These are phyloP conservation scores for Ceratonia siliqua DNA, from an alignment of 306 rosid genomes.

Conservation along the genomic window DNA sequence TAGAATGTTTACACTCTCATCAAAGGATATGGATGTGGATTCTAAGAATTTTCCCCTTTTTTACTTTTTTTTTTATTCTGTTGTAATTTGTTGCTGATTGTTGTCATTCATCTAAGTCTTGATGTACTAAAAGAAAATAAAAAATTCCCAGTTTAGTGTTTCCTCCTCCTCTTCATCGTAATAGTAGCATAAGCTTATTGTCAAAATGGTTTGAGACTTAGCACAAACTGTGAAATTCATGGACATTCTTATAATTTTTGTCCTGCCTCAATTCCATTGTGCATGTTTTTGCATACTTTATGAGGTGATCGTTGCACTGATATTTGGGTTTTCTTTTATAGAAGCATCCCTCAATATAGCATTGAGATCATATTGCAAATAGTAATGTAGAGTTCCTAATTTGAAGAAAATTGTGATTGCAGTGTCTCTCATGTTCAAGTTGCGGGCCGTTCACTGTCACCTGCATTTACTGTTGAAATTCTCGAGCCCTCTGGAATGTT, in stretches of 20 bases:
- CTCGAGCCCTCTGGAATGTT: constrained; percentile 58
- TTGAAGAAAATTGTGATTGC: constrained; percentile 43
- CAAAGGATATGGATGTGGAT: not conserved
- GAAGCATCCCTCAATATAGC: not conserved
- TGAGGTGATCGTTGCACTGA: not conserved
- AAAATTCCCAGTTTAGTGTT: not conserved
- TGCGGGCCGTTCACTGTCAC: constrained; percentile 58
- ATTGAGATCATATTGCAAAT: not conserved
- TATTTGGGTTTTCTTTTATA: not conserved
- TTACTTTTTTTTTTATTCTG: not conserved
- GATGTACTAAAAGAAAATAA: not conserved
- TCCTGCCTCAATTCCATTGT: not conserved
- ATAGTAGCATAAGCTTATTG: not conserved
- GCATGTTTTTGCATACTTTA: not conserved
- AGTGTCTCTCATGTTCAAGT: constrained; percentile 77
- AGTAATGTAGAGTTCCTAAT: constrained; percentile 22
- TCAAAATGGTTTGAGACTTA: not conserved
- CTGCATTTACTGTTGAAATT: constrained; percentile 60
- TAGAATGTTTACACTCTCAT: not conserved
- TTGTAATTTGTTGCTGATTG: not conserved
- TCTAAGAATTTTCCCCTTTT: not conserved
- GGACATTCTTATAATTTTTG: not conserved
- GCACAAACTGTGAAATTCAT: not conserved
- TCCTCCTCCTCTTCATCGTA: not conserved
- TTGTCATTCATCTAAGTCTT: not conserved